A percentile compares a stretch with the other conserved stretches of the same genome.
These are phyloP conservation scores for Trichoderma oligosporum DNA, from an alignment of 2,329 filamentous ascomycete genomes.

Conservation along the genomic window DNA sequence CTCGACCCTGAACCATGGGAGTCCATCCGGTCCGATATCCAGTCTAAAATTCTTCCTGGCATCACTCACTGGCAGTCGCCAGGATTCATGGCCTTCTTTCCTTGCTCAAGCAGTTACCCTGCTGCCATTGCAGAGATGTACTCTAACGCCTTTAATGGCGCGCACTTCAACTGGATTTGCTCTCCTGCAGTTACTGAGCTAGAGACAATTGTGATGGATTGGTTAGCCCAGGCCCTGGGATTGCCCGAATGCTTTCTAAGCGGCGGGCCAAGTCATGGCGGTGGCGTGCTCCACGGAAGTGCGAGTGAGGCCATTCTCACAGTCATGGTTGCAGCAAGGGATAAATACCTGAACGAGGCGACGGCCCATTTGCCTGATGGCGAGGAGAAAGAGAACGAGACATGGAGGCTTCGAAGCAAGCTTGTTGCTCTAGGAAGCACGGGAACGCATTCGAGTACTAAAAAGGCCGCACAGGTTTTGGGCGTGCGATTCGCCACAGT, in stretches of 20 bases:
- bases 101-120: constrained; percentile 76
- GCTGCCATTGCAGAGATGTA: constrained; percentile 91
- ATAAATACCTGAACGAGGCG: constrained; percentile 66
- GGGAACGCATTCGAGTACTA: constrained; percentile 76
- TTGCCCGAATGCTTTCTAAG: constrained; percentile 73
- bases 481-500: constrained; percentile 78
- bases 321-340: constrained; percentile 80
- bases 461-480: constrained; percentile 82
- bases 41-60: constrained; percentile 82
- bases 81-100: constrained; percentile 95
- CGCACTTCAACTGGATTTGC: constrained; percentile 97
- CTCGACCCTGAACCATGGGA: constrained; percentile 68
- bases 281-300: constrained; percentile 91
- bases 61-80: constrained; percentile 93
- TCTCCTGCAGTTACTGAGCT: constrained; percentile 88
- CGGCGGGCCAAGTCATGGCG: constrained; percentile 65
- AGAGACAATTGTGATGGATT: constrained; percentile 89
- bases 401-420: constrained; percentile 50
- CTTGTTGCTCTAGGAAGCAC: constrained; percentile 78
- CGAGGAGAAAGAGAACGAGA: constrained; percentile 66
- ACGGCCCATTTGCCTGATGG: constrained; percentile 47
- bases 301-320: constrained; percentile 86
- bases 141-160: constrained; percentile 79
- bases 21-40: constrained; percentile 77
- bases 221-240: constrained; percentile 72